phyloP scores from a whole-genome alignment of 306 rosid species.

The Luffa aegyptiaca region DNA sequence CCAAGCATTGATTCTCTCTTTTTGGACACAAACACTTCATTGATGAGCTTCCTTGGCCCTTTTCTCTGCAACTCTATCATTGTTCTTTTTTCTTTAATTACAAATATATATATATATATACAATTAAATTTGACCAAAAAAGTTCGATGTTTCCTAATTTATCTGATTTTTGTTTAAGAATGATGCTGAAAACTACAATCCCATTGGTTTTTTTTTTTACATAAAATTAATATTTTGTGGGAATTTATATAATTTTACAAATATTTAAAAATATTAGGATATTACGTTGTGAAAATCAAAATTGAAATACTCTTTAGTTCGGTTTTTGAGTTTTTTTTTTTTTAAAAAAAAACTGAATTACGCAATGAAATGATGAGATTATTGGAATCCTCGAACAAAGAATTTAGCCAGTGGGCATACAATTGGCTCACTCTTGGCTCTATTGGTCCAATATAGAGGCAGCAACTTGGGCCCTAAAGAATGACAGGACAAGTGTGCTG shows the following conservation, averaged over 20 bases:
- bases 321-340: not conserved
- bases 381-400: not conserved
- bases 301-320: not conserved
- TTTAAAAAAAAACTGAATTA: not conserved
- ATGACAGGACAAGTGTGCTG: not conserved
- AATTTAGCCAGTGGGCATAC: not conserved
- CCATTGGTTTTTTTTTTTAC: not conserved
- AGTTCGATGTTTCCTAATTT: not conserved
- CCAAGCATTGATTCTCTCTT: not conserved
- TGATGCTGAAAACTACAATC: not conserved
- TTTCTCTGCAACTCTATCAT: not conserved
- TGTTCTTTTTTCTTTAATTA: not conserved
- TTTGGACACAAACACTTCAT: slow-evolving; percentile 8
- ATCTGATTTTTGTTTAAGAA: not conserved
- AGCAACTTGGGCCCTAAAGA: not conserved
- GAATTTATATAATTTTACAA: not conserved
- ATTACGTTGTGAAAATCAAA: not conserved
- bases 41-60: not conserved
- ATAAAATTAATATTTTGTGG: not conserved
- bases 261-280: not conserved
- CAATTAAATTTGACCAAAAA: not conserved
- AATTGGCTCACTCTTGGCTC: not conserved
- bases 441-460: not conserved
- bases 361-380: not conserved
- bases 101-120: not conserved